A percentile compares a stretch with the other conserved stretches of the same genome.
phyloP scores from a whole-genome alignment of 805 yeast genomes.

The Monosporozyma unispora region DNA sequence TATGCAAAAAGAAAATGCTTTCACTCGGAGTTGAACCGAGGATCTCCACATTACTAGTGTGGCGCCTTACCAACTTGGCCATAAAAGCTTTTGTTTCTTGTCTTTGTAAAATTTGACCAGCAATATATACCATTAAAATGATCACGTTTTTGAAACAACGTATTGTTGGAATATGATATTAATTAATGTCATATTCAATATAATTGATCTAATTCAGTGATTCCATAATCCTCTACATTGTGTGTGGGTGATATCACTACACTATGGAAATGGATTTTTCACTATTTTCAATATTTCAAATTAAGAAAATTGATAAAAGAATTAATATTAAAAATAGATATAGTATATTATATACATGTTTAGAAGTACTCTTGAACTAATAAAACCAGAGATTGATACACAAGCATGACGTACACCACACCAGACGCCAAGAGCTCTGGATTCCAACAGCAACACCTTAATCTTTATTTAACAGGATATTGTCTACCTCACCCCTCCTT shows the following conservation, averaged over 20 bases:
- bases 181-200: too few species aligned
- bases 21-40: slow-evolving; percentile 8
- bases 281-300: too few species aligned
- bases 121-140: too few species aligned
- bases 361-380: neutral
- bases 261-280: too few species aligned
- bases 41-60: slow-evolving; percentile 9
- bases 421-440: neutral
- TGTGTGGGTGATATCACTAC: too few species aligned
- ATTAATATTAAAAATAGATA: neutral
- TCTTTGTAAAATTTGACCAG: too few species aligned
- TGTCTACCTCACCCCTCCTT: too few species aligned
- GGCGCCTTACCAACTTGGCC: slow-evolving; percentile 73
- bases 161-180: too few species aligned
- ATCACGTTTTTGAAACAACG: too few species aligned
- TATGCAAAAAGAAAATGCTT: slow-evolving; percentile 3
- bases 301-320: neutral
- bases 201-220: too few species aligned
- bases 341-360: neutral
- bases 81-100: slow-evolving; percentile 34
- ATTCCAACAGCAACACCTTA: neutral
- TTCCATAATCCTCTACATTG: too few species aligned
- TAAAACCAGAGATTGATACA: neutral
- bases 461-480: too few species aligned
- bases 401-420: neutral